Base-by-base conservation (phyloP, 768 basidiomycete genomes). In the Leccinum olivaceopallidum region DNA sequence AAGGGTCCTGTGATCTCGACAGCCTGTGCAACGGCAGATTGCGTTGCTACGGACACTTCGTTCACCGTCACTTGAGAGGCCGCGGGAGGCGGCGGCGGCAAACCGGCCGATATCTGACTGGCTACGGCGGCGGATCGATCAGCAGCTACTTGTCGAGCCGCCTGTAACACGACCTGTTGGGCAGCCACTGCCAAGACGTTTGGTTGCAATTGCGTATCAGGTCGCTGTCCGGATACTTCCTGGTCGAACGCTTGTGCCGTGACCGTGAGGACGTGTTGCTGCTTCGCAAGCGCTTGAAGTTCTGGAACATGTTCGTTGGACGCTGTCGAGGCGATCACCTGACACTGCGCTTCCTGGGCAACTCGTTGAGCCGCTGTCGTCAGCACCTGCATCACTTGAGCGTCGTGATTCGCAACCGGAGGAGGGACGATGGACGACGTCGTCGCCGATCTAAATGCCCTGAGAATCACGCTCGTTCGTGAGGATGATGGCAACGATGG, bases 11-110 rank as follows among this genome's bases (percentile, higher is more conserved):
- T 85, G 70, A 87, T 84, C 68, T 88, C 88, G 42, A 94, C 90
- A 42, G 92, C 92, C 69, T 87, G 84, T 36, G 90, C 92, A 61
- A 94, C 90, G 20, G 90, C 92, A 16, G 87, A 83, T 69, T 91
- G 87, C 26, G 92, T 83, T 53, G 82, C 83, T 37, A 81, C 81
- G 6, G 83, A 84, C 22, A 83, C 82, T 58, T 85, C 83, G 59
- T 81, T 81, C 52, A 84, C 82, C 5, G 83, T 83, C 26, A 85
- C 80, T 59, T 80, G 79, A 6, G 72, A 67, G 26, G 76, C 61
- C n/a, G 70, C 67, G 22, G 68, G 55, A 6, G 71, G 71, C 2
- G 68, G 67, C 1, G 73, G 70, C 4, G 75, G 69, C n/a, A 78
- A 60, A 18, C 80, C 80, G 5, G 78, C 77, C 9, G 73, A 76